A percentile compares a stretch with the other conserved stretches of the same genome.
Evolutionary conservation across 129 eudicot genomes (phyloP).

Genomic region (Helianthus tuberosus): DNA sequence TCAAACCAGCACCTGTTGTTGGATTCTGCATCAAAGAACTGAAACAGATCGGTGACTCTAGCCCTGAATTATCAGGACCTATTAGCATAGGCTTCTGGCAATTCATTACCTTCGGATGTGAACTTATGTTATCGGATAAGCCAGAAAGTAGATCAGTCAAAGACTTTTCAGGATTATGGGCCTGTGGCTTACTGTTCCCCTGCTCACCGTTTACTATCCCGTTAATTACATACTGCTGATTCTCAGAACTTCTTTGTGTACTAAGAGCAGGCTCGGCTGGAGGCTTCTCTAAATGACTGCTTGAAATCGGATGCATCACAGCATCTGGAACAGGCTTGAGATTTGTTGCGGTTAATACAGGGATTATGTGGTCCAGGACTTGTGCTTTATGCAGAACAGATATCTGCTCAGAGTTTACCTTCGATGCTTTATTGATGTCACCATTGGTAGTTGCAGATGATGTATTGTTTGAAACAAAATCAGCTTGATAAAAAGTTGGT

Average conservation of each 20-base stretch:
- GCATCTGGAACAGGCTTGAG: constrained; percentile 15
- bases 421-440: constrained; percentile 16
- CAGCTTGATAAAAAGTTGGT: constrained; percentile 24
- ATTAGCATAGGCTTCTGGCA: constrained; percentile 20
- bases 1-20: constrained; percentile 24
- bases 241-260: constrained; percentile 7
- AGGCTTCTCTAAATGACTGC: constrained; percentile 19
- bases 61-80: constrained; percentile 27
- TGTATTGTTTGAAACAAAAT: constrained; percentile 9
- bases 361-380: constrained; percentile 11
- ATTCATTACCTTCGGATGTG: constrained; percentile 30
- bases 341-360: constrained; percentile 4
- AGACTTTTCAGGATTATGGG: constrained; percentile 33
- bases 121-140: constrained; percentile 41
- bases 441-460: constrained; percentile 19
- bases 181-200: constrained; percentile 33
- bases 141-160: constrained; percentile 40
- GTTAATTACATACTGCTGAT: constrained; percentile 3
- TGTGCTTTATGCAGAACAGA: constrained; percentile 16
- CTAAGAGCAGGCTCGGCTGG: constrained; percentile 25
- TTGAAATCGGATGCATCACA: constrained; percentile 9
- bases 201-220: constrained; percentile 10
- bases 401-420: constrained; percentile 14
- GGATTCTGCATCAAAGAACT: constrained; percentile 36
- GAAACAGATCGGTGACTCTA: constrained; percentile 16